Conservation (phyloP, 352 stramenopile genomes). For the Phytophthora brassicae region DNA sequence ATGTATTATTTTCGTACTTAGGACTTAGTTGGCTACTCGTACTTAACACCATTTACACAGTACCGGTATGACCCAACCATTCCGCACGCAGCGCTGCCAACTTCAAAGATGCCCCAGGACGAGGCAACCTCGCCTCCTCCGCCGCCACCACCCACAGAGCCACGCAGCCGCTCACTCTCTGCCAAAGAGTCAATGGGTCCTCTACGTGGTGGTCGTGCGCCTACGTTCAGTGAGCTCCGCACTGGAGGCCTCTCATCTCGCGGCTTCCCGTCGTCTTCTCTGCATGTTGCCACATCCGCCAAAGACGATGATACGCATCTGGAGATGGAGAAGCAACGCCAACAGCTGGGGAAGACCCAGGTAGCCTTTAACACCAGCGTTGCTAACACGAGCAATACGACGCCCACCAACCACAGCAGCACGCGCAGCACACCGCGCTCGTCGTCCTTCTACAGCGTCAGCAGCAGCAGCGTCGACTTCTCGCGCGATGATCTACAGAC, state of each 20-base stretch:
- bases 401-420: slow-evolving; percentile 28
- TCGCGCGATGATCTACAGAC: slow-evolving; percentile 1
- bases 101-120: slow-evolving; percentile 33
- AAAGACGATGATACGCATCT: slow-evolving; percentile 43
- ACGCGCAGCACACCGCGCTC: slow-evolving; percentile 28
- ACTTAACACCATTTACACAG: slow-evolving; percentile 14
- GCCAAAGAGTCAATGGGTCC: slow-evolving; percentile 8
- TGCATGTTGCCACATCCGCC: slow-evolving; percentile 15
- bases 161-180: too few relatives aligned
- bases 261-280: slow-evolving; percentile 1
- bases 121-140: slow-evolving; percentile 21
- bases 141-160: slow-evolving; percentile 25
- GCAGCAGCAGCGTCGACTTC: slow-evolving; percentile 18
- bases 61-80: background rate
- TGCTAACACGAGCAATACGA: slow-evolving; percentile 34
- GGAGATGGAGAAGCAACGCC: slow-evolving; percentile 51
- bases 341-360: slow-evolving; percentile 23
- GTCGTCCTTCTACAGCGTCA: slow-evolving; percentile 32
- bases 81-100: slow-evolving; percentile 4
- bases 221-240: slow-evolving; percentile 32
- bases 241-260: slow-evolving; percentile 16
- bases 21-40: slow-evolving; percentile 1
- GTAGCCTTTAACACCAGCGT: slow-evolving; percentile 17
- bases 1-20: too few relatives aligned
- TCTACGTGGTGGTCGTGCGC: slow-evolving; percentile 9